Percentiles rank a stretch among this genome's conserved stretches.
Evolutionary conservation across 495 filamentous ascomycete species (phyloP).

Genomic region (Penicillium lividum): DNA sequence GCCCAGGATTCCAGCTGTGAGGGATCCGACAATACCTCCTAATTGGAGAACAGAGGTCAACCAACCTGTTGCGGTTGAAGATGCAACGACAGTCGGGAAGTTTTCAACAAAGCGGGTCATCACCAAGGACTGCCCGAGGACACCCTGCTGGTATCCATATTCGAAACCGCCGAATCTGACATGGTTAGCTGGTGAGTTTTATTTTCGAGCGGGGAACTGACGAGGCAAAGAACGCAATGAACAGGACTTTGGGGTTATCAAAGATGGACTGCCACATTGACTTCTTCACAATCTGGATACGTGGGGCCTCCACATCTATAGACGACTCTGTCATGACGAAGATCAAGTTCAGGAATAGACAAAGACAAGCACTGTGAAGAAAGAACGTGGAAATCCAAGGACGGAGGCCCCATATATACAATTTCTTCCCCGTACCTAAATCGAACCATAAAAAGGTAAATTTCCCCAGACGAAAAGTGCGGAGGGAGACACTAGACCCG

Average conservation of each 20-base stretch:
- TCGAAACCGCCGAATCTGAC: constrained; percentile 45
- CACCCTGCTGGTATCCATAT: constrained; percentile 51
- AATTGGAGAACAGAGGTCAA: constrained; percentile 65
- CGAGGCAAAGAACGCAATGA: constrained; percentile 49
- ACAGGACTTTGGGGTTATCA: constrained; percentile 40
- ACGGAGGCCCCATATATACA: constrained; percentile 13
- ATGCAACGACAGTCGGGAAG: constrained; percentile 43
- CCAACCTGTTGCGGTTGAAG: constrained; percentile 43
- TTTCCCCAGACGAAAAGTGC: constrained; percentile 23
- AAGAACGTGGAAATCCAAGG: constrained; percentile 2
- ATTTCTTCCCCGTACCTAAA: not conserved
- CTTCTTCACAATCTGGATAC: constrained; percentile 26
- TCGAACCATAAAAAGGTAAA: constrained; percentile 13
- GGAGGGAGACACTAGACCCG: constrained; percentile 18
- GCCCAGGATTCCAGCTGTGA: constrained; percentile 55
- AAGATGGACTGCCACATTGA: constrained; percentile 36
- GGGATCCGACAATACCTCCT: constrained; percentile 71
- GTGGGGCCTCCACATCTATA: constrained; percentile 26
- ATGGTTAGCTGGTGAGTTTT: not conserved
- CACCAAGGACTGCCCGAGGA: constrained; percentile 44
- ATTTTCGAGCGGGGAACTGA: constrained; percentile 12
- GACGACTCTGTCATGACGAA: constrained; percentile 22
- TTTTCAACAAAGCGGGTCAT: constrained; percentile 46
- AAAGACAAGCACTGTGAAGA: not conserved
- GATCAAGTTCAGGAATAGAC: not conserved